A percentile compares a stretch with the other conserved stretches of the same genome.
phyloP scores from a whole-genome alignment of 257 asterid genomes.

The Anisodus acutangulus region DNA sequence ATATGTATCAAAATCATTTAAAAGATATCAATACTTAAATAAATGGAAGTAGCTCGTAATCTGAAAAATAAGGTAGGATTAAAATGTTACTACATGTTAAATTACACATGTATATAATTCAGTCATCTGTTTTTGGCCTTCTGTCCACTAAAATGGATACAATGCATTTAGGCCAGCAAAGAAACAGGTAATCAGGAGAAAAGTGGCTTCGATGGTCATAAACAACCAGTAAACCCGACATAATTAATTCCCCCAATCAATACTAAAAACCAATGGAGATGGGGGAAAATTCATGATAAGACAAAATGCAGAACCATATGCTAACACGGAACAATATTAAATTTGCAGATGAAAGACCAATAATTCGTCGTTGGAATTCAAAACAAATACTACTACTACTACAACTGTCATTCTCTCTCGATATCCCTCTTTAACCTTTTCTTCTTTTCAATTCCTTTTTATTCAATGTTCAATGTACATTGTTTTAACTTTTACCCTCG shows the following conservation, averaged over 20 bases:
- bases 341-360: constrained; percentile 42
- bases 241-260: constrained; percentile 30
- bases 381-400: constrained; percentile 19
- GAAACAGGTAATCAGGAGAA: constrained; percentile 45
- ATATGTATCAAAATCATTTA: too few species aligned
- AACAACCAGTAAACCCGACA: constrained; percentile 36
- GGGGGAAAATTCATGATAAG: constrained; percentile 35
- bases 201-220: constrained; percentile 46
- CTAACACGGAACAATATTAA: not conserved
- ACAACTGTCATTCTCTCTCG: too few species aligned
- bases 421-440: not conserved
- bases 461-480: constrained; percentile 7
- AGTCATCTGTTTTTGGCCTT: not conserved
- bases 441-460: not conserved
- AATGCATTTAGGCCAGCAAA: constrained; percentile 41
- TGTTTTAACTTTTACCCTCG: not conserved
- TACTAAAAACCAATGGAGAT: constrained; percentile 8
- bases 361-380: constrained; percentile 50
- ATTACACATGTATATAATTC: too few species aligned
- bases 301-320: constrained; percentile 33
- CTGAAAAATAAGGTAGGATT: too few species aligned
- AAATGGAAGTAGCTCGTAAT: too few species aligned
- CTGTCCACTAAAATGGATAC: not conserved
- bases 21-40: too few species aligned
- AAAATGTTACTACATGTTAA: too few species aligned